phyloP scores from a whole-genome alignment of 2,329 filamentous ascomycete species.

The Verticillium zaregamsianum region DNA sequence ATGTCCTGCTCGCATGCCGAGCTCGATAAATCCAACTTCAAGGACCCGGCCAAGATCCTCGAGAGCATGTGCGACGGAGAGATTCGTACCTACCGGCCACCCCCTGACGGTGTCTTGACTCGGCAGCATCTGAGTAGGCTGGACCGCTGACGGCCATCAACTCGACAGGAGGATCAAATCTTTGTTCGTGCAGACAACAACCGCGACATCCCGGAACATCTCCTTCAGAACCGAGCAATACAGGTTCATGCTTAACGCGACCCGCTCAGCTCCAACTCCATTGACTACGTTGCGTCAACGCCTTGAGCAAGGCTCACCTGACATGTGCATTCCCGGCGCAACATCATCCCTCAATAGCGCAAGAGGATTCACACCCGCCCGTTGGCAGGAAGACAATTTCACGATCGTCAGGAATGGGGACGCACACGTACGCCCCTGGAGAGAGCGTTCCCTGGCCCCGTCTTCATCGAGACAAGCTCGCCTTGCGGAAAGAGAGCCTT shows the following conservation, averaged over 20 bases:
- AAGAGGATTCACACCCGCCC: not conserved
- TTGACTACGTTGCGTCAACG: conserved; percentile 15
- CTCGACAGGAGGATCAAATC: conserved; percentile 12
- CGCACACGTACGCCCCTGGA: not conserved
- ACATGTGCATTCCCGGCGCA: not conserved
- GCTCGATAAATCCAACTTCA: conserved; percentile 33
- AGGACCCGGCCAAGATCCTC: conserved; percentile 33
- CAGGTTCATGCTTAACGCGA: conserved; percentile 32
- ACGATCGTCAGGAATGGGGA: not conserved
- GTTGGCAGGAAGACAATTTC: not conserved
- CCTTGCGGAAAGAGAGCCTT: not conserved
- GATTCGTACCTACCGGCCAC: conserved; percentile 12
- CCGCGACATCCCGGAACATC: conserved; percentile 35
- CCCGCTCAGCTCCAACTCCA: conserved; percentile 31
- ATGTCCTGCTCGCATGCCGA: conserved; percentile 29
- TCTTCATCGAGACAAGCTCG: too few species aligned
- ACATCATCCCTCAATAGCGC: too few species aligned
- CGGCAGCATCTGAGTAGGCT: too few species aligned
- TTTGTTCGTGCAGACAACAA: conserved; percentile 29
- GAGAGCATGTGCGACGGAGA: conserved; percentile 34
- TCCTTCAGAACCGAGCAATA: conserved; percentile 26
- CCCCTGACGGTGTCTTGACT: too few species aligned
- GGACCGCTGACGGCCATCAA: conserved; percentile 1
- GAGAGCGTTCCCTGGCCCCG: too few species aligned
- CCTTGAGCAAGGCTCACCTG: not conserved